These are phyloP conservation scores for Pythium pectinolyticum DNA, from an alignment of 352 stramenopile genomes.

Conservation along the genomic window DNA sequence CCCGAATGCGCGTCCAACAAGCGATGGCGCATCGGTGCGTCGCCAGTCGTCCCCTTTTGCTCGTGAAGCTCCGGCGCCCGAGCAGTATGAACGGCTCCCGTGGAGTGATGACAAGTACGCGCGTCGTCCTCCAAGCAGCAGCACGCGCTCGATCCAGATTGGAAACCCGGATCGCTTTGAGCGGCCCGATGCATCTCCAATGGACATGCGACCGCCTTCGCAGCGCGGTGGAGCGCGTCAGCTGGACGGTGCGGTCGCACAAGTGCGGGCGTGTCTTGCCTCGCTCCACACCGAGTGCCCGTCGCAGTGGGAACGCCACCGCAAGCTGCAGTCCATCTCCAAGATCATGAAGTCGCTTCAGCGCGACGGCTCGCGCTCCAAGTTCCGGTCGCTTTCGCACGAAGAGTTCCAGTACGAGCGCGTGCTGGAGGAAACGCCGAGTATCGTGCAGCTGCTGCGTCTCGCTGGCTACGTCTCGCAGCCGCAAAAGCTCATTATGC, in stretches of 20 bases:
- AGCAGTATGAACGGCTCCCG: slow-evolving; percentile 15
- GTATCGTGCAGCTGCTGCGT: slow-evolving; percentile 76
- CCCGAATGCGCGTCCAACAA: slow-evolving; percentile 43
- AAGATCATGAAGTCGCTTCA: slow-evolving; percentile 70
- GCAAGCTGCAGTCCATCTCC: slow-evolving; percentile 68
- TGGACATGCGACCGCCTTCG: too few relatives aligned
- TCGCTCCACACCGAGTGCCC: slow-evolving; percentile 67
- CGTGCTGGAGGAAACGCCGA: slow-evolving; percentile 65
- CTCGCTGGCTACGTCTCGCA: slow-evolving; percentile 74
- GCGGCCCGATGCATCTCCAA: background rate
- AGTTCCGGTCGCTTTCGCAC: slow-evolving; percentile 66
- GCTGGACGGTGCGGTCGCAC: slow-evolving; percentile 38
- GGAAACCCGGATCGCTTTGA: slow-evolving; percentile 1
- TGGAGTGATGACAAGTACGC: slow-evolving; percentile 21
- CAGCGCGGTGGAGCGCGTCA: slow-evolving; percentile 3
- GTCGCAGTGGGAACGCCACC: slow-evolving; percentile 55
- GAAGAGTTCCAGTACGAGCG: slow-evolving; percentile 73
- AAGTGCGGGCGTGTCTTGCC: slow-evolving; percentile 55
- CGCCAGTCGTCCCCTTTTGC: slow-evolving; percentile 12
- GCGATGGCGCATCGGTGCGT: slow-evolving; percentile 46
- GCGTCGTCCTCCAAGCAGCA: slow-evolving; percentile 11
- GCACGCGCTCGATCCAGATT: slow-evolving; percentile 16
- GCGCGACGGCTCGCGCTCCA: slow-evolving; percentile 58
- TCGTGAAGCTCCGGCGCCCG: slow-evolving; percentile 6
- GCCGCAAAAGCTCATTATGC: slow-evolving; percentile 73